Evolutionary conservation across 495 filamentous ascomycete species (phyloP), one percentile per base, ranked within the genome.

Genomic region (Aspergillus homomorphus): DNA sequence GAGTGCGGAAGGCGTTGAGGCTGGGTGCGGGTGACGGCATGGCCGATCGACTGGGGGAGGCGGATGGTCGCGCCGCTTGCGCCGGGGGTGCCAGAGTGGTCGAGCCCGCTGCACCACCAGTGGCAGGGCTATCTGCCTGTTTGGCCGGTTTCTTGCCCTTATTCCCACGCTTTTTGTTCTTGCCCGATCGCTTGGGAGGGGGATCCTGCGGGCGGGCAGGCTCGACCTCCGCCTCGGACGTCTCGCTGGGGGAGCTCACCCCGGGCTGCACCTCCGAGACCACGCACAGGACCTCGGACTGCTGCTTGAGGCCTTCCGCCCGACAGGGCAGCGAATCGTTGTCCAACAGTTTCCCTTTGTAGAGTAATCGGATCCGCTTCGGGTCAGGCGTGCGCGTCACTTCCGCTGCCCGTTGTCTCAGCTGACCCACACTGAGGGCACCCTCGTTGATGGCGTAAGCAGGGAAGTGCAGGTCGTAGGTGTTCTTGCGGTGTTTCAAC

Each of bases 371-470:
- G 61, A 96, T 72, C 8, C 81, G 71, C 45, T 82, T 76, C n/a
- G 82, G 77, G 57, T 86, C 80, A 7, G 77, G 72, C 15, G 88
- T 75, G 23, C 82, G 81, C 61, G 87, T 79, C 55, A 87, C 78
- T 54, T 84, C 73, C 20, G 84, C 87, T 10, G 86, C 89, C 6
- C 82, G 81, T 30, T 82, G 76, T 23, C 86, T 78, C 33, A 96
- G 75, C 53, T 88, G 84, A 49, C 82, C 74, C 41, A 95, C 84
- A 18, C 77, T 82, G 51, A 96, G 75, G 52, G 81, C 80, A 1
- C 90, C 89, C 64, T 92, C 89, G 53, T 84, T 84, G 69, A 96
- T 96, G 30, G 86, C 86, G 66, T 87, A 92, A 5, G 90, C 83
- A 1, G 87, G 87, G 70, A 96, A 96, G 61, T 88, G 86, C 16